Evolutionary conservation across 306 rosid species (phyloP).

Genomic region (Lathyrus tuberosus): DNA sequence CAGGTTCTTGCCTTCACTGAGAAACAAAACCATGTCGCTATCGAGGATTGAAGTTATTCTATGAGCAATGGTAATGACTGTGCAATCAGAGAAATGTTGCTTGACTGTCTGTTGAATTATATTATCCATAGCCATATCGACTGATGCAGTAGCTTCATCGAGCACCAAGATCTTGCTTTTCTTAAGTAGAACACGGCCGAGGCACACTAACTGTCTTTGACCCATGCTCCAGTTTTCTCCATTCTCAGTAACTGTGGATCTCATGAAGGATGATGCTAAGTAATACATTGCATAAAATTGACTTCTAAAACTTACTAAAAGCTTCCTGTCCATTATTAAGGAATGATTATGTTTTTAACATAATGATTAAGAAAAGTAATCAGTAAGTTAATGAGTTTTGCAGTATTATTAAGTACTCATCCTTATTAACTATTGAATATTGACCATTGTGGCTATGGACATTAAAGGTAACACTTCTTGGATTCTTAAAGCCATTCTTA

Average conservation of each 20-base stretch:
- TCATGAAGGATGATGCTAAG: background rate
- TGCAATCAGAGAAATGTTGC: conserved; percentile 62
- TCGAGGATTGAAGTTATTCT: conserved; percentile 76
- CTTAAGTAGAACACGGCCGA: conserved; percentile 76
- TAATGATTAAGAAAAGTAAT: background rate
- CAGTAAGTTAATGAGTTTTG: background rate
- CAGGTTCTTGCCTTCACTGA: conserved; percentile 47
- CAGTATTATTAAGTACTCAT: no score
- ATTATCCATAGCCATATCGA: conserved; percentile 58
- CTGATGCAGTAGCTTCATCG: conserved; percentile 63
- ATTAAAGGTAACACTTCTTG: no score
- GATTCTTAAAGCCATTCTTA: no score
- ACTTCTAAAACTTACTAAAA: background rate
- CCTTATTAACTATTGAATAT: no score
- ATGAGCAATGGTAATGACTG: conserved; percentile 82
- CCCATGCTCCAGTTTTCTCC: conserved; percentile 70
- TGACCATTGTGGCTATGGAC: no score
- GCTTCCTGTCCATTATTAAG: background rate
- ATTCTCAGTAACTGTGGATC: conserved; percentile 49
- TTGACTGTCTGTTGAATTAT: conserved; percentile 48
- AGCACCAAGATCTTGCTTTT: conserved; percentile 67
- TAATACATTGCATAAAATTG: background rate
- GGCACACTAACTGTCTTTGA: conserved; percentile 86
- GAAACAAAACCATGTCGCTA: conserved; percentile 79
- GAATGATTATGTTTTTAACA: background rate